Base-by-base conservation (phyloP, 73 alveolate genomes). In the Durusdinium trenchii region DNA sequence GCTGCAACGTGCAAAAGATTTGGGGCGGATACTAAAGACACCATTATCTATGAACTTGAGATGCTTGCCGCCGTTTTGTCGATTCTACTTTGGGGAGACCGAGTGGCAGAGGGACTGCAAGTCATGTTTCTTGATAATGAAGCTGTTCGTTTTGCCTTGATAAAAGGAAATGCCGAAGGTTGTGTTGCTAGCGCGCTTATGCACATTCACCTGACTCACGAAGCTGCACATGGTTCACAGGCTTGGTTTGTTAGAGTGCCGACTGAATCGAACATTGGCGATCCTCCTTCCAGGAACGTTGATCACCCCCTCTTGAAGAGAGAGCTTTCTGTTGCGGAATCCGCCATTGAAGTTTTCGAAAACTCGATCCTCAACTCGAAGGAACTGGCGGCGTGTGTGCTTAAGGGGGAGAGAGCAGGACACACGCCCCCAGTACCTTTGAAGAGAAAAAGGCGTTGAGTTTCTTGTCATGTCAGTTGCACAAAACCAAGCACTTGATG, bases 201-300 rank as follows among this genome's bases (percentile, higher is more conserved):
- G 57, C 61, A 5, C 6, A 3, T 10, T 4, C 90, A 79, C 46
- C 69, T 79, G 20, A 30, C 45, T 7, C 2, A 1, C 30, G 90
- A 79, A 30, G 52, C 90, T 1, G 1, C 3, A 5, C 6, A 3
- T 1, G 30, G 9, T 23, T 26, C 28, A 6, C 18, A 7, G 43
- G 3, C 69, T 10, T 47, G 90, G 90, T 79, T 3, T 79, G 90
- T 67, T 23, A 36, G 90, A 26, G 90, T 79, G 32, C 69, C 90
- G 6, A 79, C 69, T 45, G 90, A 79, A 79, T 62, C 69, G 30
- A 79, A 79, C 47, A 4, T 79, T 1, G 30, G 90, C 28, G 90
- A 79, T 47, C 23, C 6, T 26, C 90, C 90, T 45, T 79, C 90
- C 1, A 45, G 90, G n/a, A n/a, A n/a, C n/a, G n/a, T n/a, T n/a